These are phyloP conservation scores for Gardenia jasminoides DNA, from an alignment of 257 asterid genomes.

Conservation along the genomic window DNA sequence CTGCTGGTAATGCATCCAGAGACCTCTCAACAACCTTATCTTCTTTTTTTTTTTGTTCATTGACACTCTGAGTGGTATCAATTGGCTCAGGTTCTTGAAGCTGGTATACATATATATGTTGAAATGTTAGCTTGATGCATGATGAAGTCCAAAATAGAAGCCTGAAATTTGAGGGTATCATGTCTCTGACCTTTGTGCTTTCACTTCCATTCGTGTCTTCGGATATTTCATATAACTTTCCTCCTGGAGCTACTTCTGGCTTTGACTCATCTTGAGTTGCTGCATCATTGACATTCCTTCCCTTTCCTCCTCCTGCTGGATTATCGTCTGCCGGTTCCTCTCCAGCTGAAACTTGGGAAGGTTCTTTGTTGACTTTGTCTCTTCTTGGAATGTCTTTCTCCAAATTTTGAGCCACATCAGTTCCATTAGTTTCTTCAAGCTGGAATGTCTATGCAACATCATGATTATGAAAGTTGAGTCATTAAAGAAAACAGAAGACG, in stretches of 20 bases:
- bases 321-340: background rate
- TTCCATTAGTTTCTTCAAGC: background rate
- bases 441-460: background rate
- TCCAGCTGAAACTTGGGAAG: background rate
- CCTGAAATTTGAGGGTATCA: background rate
- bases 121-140: background rate
- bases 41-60: background rate
- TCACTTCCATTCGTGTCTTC: background rate
- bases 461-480: background rate
- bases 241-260: background rate
- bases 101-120: background rate
- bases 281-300: background rate
- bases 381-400: background rate
- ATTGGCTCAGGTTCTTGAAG: background rate
- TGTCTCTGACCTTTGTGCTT: background rate
- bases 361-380: background rate
- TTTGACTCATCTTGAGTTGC: background rate
- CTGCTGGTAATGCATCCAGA: background rate
- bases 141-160: background rate
- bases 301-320: background rate
- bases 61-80: constrained; percentile 1
- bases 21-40: constrained; percentile 3
- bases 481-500: background rate
- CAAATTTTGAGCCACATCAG: background rate
- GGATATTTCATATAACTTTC: background rate